Evolutionary conservation across 129 eudicot species (phyloP), one percentile per base, ranked within the genome.

Genomic region (Flaveria brownii): DNA sequence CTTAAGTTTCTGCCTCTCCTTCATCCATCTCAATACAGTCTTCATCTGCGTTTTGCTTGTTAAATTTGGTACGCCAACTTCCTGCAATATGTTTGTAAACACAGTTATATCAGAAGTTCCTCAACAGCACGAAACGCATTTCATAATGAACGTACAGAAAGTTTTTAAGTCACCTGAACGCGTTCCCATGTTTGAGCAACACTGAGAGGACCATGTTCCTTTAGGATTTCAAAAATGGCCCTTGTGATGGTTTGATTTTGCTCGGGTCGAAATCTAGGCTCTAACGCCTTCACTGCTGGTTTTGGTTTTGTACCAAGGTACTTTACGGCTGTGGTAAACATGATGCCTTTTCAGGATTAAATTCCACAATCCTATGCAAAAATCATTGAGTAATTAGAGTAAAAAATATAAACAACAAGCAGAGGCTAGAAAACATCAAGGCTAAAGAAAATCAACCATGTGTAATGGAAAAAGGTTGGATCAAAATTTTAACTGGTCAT

Each of bases 181-280:
- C 84, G 91, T 26, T 90, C 93, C 98, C 98, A 93, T 50, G 97
- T 87, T 30, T 93, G 96, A 11, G 96, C 90, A 49, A 93, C 81
- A 71, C 90, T 84, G 57, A 93, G 93, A 70, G 97, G 98, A 22
- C 98, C 98, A 50, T 93, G 97, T 42, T 93, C 97, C 82, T 89
- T 89, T 49, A 93, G 69, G 33, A 92, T 76, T 70, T 87, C 92
- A 43, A 92, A 90, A 69, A 92, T 80, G 15, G 76, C 86, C 75
- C 93, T 81, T 0, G 97, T 87, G 70, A 92, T 91, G 8, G 96
- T 93, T 82, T 91, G 98, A 18, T 91, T 88, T 73, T 91, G 97
- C 84, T 93, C 98, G 0, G 97, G 98, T 54, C 95, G 96, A 36
- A 87, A 85, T 17, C 83, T 85, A 13, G 91, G 97, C 77, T 87